These are phyloP conservation scores for Ambrosia trifida DNA, from an alignment of 129 eudicot species.

Conservation along the genomic window DNA sequence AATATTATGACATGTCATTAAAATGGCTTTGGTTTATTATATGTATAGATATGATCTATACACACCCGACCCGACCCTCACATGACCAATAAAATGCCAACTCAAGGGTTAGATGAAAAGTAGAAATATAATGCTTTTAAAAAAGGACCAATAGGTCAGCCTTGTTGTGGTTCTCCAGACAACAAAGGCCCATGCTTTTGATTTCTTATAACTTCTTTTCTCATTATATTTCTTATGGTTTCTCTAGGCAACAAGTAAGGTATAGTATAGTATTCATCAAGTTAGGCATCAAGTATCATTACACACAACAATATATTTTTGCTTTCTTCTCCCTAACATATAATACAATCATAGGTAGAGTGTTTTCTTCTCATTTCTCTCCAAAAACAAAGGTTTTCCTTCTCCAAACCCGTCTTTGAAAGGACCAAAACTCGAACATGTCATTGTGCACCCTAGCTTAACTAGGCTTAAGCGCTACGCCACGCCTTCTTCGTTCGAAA, in stretches of 20 bases:
- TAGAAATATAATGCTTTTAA: slow-evolving; percentile 33
- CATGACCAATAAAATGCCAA: slow-evolving; percentile 18
- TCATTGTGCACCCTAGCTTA: neutral
- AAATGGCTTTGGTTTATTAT: too few relatives aligned
- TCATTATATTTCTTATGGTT: slow-evolving; percentile 33
- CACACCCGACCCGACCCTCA: neutral
- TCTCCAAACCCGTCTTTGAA: slow-evolving; percentile 24
- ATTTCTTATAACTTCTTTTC: slow-evolving; percentile 47
- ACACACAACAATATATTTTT: slow-evolving; percentile 24
- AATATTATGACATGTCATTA: too few relatives aligned
- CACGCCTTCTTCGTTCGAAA: neutral
- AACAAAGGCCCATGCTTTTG: slow-evolving; percentile 67
- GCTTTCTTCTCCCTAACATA: slow-evolving; percentile 32
- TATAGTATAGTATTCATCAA: slow-evolving; percentile 64
- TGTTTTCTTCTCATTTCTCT: slow-evolving; percentile 42
- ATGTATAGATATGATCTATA: too few relatives aligned
- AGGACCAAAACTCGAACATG: neutral
- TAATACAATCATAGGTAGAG: slow-evolving; percentile 29
- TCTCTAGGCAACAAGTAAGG: slow-evolving; percentile 68
- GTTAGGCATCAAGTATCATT: slow-evolving; percentile 58
- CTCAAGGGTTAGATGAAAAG: slow-evolving; percentile 41
- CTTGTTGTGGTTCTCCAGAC: slow-evolving; percentile 60
- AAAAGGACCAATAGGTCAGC: slow-evolving; percentile 43
- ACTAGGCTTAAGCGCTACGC: neutral
- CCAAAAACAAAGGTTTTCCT: slow-evolving; percentile 27